A percentile compares a stretch with the other conserved stretches of the same genome.
Evolutionary conservation across 2,329 filamentous ascomycete genomes (phyloP).

Genomic region (Albifimbria verrucaria): DNA sequence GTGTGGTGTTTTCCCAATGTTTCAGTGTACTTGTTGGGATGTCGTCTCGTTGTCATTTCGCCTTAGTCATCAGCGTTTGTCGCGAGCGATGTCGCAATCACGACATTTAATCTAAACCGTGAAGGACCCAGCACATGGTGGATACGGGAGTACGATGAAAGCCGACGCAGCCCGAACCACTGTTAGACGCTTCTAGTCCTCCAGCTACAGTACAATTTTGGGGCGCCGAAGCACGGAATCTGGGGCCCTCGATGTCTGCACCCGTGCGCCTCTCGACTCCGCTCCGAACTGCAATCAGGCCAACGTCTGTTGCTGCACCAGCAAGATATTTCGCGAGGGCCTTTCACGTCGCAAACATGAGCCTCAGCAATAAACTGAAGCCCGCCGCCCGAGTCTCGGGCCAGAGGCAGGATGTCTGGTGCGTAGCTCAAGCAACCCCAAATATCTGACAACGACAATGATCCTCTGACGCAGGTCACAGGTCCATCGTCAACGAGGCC

Average conservation of each 20-base stretch:
- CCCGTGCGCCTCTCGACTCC: slow-evolving; percentile 2
- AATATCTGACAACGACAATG: not conserved
- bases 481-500: slow-evolving; percentile 65
- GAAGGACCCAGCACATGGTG: not conserved
- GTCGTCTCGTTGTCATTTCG: no score
- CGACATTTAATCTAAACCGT: not conserved
- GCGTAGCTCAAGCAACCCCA: no score
- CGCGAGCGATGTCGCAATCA: not conserved
- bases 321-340: not conserved
- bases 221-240: not conserved
- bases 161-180: not conserved
- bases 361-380: slow-evolving; percentile 42
- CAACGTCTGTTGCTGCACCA: not conserved
- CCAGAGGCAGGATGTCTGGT: slow-evolving; percentile 52
- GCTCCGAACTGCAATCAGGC: slow-evolving; percentile 13
- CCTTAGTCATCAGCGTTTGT: not conserved
- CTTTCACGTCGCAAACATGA: slow-evolving; percentile 28
- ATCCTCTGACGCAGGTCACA: slow-evolving; percentile 22
- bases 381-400: slow-evolving; percentile 48
- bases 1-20: no score
- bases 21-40: no score
- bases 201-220: not conserved
- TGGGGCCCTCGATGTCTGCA: not conserved
- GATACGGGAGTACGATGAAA: not conserved
- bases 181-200: not conserved